Percentiles rank a stretch among this genome's conserved stretches.
phyloP scores from a whole-genome alignment of 2,329 filamentous ascomycete species.

The Alternaria conjuncta region DNA sequence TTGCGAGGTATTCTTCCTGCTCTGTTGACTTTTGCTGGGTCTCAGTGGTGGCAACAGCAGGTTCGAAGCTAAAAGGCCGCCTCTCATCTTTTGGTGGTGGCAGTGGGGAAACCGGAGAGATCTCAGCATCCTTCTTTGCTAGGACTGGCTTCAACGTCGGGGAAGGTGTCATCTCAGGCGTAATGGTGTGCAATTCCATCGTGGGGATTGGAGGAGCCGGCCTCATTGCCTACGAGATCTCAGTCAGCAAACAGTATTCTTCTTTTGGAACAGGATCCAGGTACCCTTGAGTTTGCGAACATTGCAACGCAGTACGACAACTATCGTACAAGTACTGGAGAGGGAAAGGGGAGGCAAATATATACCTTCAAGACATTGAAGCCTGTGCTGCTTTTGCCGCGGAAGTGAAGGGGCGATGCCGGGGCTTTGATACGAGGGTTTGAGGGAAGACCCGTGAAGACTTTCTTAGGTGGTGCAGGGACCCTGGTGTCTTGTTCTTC shows the following conservation, averaged over 20 bases:
- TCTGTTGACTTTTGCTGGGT: slow-evolving; percentile 3
- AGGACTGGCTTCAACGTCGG: slow-evolving; percentile 28
- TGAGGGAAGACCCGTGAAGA: slow-evolving; percentile 36
- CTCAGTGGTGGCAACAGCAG: background rate
- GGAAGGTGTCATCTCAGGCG: slow-evolving; percentile 40
- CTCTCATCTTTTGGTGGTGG: slow-evolving; percentile 21
- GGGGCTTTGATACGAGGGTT: slow-evolving; percentile 36
- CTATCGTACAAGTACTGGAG: slow-evolving; percentile 31
- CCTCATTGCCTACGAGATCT: slow-evolving; percentile 21
- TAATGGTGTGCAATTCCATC: slow-evolving; percentile 28
- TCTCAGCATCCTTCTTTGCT: slow-evolving; percentile 16
- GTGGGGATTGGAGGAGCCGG: slow-evolving; percentile 27
- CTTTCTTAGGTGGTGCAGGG: slow-evolving; percentile 30
- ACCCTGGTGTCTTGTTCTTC: slow-evolving; percentile 24
- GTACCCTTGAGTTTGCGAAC: slow-evolving; percentile 13
- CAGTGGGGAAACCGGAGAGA: slow-evolving; percentile 32
- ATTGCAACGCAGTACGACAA: slow-evolving; percentile 8
- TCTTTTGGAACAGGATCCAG: background rate
- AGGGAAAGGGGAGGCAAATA: slow-evolving; percentile 31
- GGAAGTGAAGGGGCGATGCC: slow-evolving; percentile 35
- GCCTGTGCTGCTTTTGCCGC: slow-evolving; percentile 47
- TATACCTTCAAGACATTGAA: slow-evolving; percentile 48
- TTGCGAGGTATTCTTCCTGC: background rate
- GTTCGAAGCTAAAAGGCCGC: slow-evolving; percentile 38
- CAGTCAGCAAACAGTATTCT: background rate